Percentiles rank a stretch among this genome's conserved stretches.
These are phyloP conservation scores for Isatis lusitanica DNA, from an alignment of 441 rosid species.

Conservation along the genomic window DNA sequence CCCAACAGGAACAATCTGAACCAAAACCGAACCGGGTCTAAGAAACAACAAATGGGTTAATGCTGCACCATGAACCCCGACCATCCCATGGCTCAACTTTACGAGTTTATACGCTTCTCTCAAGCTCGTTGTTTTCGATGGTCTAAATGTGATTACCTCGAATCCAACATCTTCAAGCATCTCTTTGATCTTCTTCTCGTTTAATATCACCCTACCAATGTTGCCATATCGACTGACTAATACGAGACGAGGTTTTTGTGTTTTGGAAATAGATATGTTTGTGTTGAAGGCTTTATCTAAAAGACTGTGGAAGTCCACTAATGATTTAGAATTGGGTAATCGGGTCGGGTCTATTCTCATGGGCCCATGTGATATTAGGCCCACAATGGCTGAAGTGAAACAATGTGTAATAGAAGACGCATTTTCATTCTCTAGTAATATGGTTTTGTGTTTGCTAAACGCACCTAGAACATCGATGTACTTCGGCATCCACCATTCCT, in stretches of 20 bases:
- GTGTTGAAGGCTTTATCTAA: slow-evolving; percentile 41
- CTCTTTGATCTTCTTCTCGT: slow-evolving; percentile 32
- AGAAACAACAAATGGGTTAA: slow-evolving; percentile 56
- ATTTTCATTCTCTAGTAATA: slow-evolving; percentile 42
- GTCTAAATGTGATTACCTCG: slow-evolving; percentile 45
- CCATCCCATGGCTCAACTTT: slow-evolving; percentile 55
- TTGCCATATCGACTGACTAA: slow-evolving; percentile 38
- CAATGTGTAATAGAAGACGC: slow-evolving; percentile 44
- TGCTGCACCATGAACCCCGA: slow-evolving; percentile 73
- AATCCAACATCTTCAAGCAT: slow-evolving; percentile 46
- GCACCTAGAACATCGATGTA: slow-evolving; percentile 41
- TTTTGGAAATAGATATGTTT: background rate
- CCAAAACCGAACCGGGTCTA: slow-evolving; percentile 46
- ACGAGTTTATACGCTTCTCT: slow-evolving; percentile 37
- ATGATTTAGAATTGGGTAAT: slow-evolving; percentile 43
- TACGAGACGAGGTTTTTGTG: slow-evolving; percentile 33
- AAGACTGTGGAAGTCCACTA: slow-evolving; percentile 44
- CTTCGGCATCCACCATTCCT: slow-evolving; percentile 61
- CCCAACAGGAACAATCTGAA: slow-evolving; percentile 62
- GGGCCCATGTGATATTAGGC: slow-evolving; percentile 58
- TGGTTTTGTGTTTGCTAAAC: slow-evolving; percentile 46
- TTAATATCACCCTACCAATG: slow-evolving; percentile 43
- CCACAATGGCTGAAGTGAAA: slow-evolving; percentile 50
- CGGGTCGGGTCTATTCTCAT: slow-evolving; percentile 41
- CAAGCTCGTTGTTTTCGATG: slow-evolving; percentile 25